phyloP scores from a whole-genome alignment of 208 protist species.

The Novymonas esmeraldas region DNA sequence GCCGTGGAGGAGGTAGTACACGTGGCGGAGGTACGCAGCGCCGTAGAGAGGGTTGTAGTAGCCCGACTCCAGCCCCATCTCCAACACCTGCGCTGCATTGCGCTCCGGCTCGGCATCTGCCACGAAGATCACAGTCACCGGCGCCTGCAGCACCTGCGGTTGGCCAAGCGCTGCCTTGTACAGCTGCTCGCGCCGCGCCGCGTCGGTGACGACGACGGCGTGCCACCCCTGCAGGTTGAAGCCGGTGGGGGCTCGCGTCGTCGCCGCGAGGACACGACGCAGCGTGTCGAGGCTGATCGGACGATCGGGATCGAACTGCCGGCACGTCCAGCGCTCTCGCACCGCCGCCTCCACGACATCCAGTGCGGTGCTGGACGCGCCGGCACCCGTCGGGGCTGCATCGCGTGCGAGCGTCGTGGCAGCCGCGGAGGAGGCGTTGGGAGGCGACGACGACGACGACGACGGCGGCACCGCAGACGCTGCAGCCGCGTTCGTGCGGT shows the following conservation, averaged over 20 bases:
- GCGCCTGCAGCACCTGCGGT: slow-evolving; percentile 66
- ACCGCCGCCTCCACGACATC: slow-evolving; percentile 40
- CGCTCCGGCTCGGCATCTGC: slow-evolving; percentile 68
- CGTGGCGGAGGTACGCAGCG: slow-evolving; percentile 52
- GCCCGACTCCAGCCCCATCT: slow-evolving; percentile 62
- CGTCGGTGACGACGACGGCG: slow-evolving; percentile 78
- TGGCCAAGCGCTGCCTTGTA: slow-evolving; percentile 68
- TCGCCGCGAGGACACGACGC: slow-evolving; percentile 49
- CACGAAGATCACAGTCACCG: slow-evolving; percentile 76
- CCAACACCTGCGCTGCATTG: slow-evolving; percentile 64
- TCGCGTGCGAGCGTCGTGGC: neutral
- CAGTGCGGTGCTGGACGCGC: slow-evolving; percentile 5
- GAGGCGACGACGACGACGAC: neutral
- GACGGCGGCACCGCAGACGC: slow-evolving; percentile 9
- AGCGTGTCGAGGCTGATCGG: slow-evolving; percentile 46
- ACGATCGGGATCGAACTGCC: slow-evolving; percentile 50
- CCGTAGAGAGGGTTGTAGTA: slow-evolving; percentile 61
- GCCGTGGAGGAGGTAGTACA: slow-evolving; percentile 76
- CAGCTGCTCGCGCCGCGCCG: slow-evolving; percentile 37
- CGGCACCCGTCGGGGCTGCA: too few species aligned
- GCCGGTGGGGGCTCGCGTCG: slow-evolving; percentile 66
- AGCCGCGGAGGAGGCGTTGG: neutral
- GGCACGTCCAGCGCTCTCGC: slow-evolving; percentile 48
- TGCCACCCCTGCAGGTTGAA: slow-evolving; percentile 90
- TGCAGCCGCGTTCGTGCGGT: slow-evolving; percentile 37